Percentiles rank a stretch among this genome's conserved stretches.
Conservation (phyloP, 163 green algal genomes). For the Picocystis sp. region DNA sequence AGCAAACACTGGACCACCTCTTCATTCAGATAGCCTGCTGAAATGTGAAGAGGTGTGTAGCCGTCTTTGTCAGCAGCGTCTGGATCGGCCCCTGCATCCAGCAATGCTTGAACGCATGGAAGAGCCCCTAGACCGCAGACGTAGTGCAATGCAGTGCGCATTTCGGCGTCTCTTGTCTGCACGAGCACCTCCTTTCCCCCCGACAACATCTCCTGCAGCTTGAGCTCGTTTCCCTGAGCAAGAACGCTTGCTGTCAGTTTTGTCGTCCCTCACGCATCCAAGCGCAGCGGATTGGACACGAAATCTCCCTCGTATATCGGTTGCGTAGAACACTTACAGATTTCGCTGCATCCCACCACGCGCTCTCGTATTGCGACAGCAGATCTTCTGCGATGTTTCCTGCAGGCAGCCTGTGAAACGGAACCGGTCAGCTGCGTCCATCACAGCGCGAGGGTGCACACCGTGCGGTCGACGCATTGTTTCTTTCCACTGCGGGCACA, state of each 20-base stretch:
- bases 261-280: too few species aligned
- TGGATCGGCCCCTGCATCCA: slow-evolving; percentile 17
- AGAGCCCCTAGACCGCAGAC: slow-evolving; percentile 9
- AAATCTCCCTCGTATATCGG: background rate
- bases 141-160: slow-evolving; percentile 10
- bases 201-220: background rate
- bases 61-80: slow-evolving; percentile 31
- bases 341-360: slow-evolving; percentile 17
- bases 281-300: background rate
- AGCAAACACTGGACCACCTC: slow-evolving; percentile 50
- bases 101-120: slow-evolving; percentile 7
- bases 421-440: background rate
- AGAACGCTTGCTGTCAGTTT: too few species aligned
- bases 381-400: slow-evolving; percentile 35
- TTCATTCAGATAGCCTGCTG: slow-evolving; percentile 69
- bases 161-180: slow-evolving; percentile 4
- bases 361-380: slow-evolving; percentile 22
- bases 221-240: too few species aligned
- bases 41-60: slow-evolving; percentile 91
- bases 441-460: background rate
- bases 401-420: slow-evolving; percentile 12
- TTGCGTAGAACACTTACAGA: background rate
- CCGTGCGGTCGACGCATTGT: background rate
- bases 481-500: background rate
- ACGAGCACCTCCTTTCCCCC: background rate